Evolutionary conservation across 345 rosid genomes (phyloP).

Genomic region (Dipteronia dyeriana): DNA sequence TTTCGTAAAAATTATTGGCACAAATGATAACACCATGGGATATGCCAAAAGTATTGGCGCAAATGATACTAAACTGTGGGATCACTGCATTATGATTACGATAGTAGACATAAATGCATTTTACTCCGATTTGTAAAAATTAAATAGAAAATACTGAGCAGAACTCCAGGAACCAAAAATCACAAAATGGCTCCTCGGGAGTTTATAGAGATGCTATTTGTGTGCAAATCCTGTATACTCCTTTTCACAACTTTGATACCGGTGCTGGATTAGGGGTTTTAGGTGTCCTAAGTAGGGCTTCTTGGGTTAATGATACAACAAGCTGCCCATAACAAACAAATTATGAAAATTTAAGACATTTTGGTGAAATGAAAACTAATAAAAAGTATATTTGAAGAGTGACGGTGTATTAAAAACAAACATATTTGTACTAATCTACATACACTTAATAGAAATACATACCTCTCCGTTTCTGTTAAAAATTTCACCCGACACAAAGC

Average conservation of each 20-base stretch:
- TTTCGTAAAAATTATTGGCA: not conserved
- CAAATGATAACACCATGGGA: too few species aligned
- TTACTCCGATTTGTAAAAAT: not conserved
- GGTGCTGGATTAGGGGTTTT: slow-evolving; percentile 35
- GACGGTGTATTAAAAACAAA: not conserved
- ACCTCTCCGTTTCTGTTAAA: slow-evolving; percentile 87
- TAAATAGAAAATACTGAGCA: not conserved
- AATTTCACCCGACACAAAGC: slow-evolving; percentile 77
- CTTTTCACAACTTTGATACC: slow-evolving; percentile 65
- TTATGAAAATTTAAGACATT: not conserved
- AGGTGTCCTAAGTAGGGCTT: slow-evolving; percentile 68
- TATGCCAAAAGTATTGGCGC: not conserved
- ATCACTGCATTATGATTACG: not conserved
- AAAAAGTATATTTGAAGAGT: not conserved
- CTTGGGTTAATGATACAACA: slow-evolving; percentile 71
- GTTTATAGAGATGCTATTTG: not conserved
- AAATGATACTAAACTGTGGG: too few species aligned
- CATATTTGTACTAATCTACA: not conserved
- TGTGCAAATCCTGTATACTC: not conserved
- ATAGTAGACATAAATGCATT: not conserved
- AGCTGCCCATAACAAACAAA: slow-evolving; percentile 50
- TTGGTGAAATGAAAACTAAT: not conserved
- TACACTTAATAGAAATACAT: slow-evolving; percentile 11
- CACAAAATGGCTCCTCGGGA: not conserved
- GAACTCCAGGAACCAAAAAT: not conserved